Conservation (phyloP, 768 basidiomycete genomes). For the Lactarius vividus region DNA sequence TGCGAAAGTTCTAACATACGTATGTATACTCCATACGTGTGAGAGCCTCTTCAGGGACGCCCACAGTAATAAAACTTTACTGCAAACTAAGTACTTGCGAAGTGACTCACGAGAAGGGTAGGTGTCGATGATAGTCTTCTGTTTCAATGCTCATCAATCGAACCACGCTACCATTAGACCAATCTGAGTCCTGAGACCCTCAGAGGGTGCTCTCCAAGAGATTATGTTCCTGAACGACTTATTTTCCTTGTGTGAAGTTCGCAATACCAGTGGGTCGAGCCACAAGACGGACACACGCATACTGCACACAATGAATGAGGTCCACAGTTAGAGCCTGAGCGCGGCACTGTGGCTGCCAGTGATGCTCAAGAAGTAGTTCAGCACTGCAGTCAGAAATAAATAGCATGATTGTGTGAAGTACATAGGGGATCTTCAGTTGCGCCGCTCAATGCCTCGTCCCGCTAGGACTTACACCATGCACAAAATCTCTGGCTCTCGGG, state of each 20-base stretch:
- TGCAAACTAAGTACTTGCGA: neutral
- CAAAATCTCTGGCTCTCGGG: neutral
- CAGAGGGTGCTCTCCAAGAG: neutral
- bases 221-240: too few relatives aligned
- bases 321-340: neutral
- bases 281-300: neutral
- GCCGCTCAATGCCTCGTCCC: neutral
- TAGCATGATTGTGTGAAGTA: neutral
- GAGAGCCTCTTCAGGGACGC: too few relatives aligned
- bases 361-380: neutral
- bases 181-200: neutral
- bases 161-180: neutral
- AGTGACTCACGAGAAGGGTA: neutral
- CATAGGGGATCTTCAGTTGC: neutral
- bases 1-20: too few relatives aligned
- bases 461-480: neutral
- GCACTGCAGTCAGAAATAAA: neutral
- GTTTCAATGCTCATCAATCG: neutral
- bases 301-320: neutral
- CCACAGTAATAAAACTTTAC: too few relatives aligned
- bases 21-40: too few relatives aligned
- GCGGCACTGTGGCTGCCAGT: neutral
- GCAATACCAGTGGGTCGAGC: too few relatives aligned
- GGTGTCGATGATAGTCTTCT: neutral
- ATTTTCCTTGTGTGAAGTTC: too few relatives aligned